phyloP scores from a whole-genome alignment of 1,284 basidiomycete genomes.

The Pascua guehoae region DNA sequence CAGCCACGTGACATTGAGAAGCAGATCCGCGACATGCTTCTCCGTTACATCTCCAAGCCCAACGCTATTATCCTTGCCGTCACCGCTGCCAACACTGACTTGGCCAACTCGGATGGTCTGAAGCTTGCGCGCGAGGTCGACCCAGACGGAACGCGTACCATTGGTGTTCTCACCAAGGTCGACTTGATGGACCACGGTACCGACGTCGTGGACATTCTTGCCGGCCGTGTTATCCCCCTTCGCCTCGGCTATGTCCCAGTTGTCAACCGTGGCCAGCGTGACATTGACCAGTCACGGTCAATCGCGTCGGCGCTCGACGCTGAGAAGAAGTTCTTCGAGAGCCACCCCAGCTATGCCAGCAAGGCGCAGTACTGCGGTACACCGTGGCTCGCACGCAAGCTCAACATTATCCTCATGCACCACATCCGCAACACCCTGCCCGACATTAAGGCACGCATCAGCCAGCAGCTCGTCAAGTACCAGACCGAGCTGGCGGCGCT shows the following conservation, averaged over 20 bases:
- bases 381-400: conserved; percentile 92
- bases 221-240: conserved; percentile 88
- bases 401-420: conserved; percentile 98
- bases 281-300: conserved; percentile 83
- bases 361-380: conserved; percentile 97
- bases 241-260: conserved; percentile 96
- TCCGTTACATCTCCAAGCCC: conserved; percentile 93
- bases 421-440: conserved; percentile 94
- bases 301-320: conserved; percentile 81
- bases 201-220: conserved; percentile 96
- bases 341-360: conserved; percentile 82
- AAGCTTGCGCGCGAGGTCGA: conserved; percentile 96
- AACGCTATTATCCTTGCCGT: conserved; percentile 82
- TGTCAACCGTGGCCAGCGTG: conserved; percentile 92
- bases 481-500: conserved; percentile 77
- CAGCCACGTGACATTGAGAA: conserved; percentile 97
- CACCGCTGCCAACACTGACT: conserved; percentile 90
- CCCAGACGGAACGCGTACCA: conserved; percentile 89
- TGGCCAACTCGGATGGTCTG: conserved; percentile 97
- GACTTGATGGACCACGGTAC: conserved; percentile 97
- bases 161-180: conserved; percentile 96
- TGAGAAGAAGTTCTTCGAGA: conserved; percentile 91
- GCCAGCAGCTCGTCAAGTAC: conserved; percentile 80
- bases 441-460: conserved; percentile 92
- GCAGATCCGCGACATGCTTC: conserved; percentile 93